Evolutionary conservation across 352 stramenopile genomes (phyloP).

Genomic region (Globisporangium spinosum): DNA sequence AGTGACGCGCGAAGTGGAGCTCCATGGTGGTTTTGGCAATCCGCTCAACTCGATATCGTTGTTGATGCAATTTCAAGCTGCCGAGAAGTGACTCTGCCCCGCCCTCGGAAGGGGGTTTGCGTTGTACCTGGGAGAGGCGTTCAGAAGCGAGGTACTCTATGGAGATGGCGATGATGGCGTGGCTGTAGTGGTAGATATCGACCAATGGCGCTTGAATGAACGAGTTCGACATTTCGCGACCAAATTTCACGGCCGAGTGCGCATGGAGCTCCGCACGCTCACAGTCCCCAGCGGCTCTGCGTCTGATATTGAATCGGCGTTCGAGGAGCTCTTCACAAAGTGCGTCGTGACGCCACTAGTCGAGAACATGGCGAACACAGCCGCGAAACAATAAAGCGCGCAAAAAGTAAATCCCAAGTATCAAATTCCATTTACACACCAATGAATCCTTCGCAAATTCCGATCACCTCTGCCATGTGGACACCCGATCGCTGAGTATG

Average conservation of each 20-base stretch:
- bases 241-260: background rate
- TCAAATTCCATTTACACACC: too few relatives aligned
- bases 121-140: background rate
- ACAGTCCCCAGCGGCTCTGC: background rate
- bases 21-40: too few relatives aligned
- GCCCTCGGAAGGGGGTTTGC: background rate
- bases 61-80: too few relatives aligned
- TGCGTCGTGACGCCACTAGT: background rate
- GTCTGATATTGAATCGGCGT: background rate
- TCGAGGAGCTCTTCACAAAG: slow-evolving; percentile 2
- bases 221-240: background rate
- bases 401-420: too few relatives aligned
- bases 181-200: background rate
- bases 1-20: too few relatives aligned
- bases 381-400: too few relatives aligned
- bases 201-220: background rate
- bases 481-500: too few relatives aligned
- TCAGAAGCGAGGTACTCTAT: background rate
- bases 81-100: too few relatives aligned
- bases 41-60: too few relatives aligned
- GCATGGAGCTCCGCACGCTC: background rate
- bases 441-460: too few relatives aligned
- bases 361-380: background rate
- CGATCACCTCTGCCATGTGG: too few relatives aligned
- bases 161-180: background rate